Evolutionary conservation across 2,329 filamentous ascomycete species (phyloP).

Genomic region (Neopestalotiopsis sp.): DNA sequence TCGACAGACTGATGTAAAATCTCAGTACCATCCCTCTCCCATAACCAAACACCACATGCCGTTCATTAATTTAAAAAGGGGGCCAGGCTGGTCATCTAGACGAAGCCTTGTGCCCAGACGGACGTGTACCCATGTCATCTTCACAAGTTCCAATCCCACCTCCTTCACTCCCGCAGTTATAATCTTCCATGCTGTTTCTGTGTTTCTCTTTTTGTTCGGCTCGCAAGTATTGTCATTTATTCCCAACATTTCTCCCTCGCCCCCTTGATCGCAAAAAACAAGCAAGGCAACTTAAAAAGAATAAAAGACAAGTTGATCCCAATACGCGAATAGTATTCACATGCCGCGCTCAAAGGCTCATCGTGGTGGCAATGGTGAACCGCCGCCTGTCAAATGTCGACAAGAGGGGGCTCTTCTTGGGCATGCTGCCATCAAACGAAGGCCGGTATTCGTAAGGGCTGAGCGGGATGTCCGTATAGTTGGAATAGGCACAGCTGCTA

Average conservation of each 20-base stretch:
- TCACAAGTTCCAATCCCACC: not conserved
- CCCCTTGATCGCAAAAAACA: constrained; percentile 7
- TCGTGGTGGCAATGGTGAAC: constrained; percentile 5
- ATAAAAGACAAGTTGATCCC: not conserved
- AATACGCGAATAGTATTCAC: not conserved
- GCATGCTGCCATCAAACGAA: constrained; percentile 25
- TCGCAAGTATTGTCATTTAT: constrained; percentile 19
- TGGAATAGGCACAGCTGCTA: constrained; percentile 21
- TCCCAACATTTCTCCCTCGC: not conserved
- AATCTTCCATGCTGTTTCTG: not conserved
- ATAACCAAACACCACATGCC: constrained; percentile 4
- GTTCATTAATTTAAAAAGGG: constrained; percentile 16
- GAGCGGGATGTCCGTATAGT: constrained; percentile 36
- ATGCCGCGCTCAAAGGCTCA: constrained; percentile 5
- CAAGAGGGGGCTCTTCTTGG: constrained; percentile 21
- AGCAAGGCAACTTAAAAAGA: not conserved
- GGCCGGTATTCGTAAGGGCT: constrained; percentile 31
- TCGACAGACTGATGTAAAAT: not conserved
- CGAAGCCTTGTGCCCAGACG: constrained; percentile 24
- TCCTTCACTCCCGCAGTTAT: not conserved
- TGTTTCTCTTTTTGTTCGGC: constrained; percentile 15
- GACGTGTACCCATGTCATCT: constrained; percentile 16
- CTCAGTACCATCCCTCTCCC: not conserved
- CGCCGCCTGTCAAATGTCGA: constrained; percentile 17
- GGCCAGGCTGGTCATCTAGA: constrained; percentile 33